phyloP scores from a whole-genome alignment of 2,329 filamentous ascomycete species.

The Epichloe baconii region DNA sequence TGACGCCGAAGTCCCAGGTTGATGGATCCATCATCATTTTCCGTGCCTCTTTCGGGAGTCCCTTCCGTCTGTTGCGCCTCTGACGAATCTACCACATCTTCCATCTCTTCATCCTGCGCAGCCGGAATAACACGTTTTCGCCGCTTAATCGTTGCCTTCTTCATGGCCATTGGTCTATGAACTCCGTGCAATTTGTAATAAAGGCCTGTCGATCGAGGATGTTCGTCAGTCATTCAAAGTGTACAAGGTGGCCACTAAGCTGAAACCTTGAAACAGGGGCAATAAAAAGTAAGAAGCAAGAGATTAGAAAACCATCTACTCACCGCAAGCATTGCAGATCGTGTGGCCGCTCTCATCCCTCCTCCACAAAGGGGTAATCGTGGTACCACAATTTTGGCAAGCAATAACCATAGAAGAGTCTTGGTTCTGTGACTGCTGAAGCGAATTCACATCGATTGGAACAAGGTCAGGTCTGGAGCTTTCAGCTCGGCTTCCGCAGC shows the following conservation, averaged over 20 bases:
- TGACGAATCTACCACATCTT: slow-evolving; percentile 35
- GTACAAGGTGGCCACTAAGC: neutral
- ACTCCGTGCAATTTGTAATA: slow-evolving; percentile 95
- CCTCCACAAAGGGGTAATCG: slow-evolving; percentile 91
- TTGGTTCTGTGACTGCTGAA: slow-evolving; percentile 18
- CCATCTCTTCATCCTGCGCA: slow-evolving; percentile 35
- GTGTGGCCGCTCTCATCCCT: slow-evolving; percentile 89
- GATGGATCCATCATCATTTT: slow-evolving; percentile 52
- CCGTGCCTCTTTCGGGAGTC: slow-evolving; percentile 37
- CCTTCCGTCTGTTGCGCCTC: slow-evolving; percentile 24
- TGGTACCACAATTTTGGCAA: slow-evolving; percentile 94
- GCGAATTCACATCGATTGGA: slow-evolving; percentile 23
- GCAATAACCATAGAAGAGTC: slow-evolving; percentile 52
- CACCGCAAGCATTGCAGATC: slow-evolving; percentile 97
- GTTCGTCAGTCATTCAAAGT: neutral
- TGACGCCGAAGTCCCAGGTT: slow-evolving; percentile 45
- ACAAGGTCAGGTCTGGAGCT: slow-evolving; percentile 14
- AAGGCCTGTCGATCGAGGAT: slow-evolving; percentile 44
- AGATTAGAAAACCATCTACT: slow-evolving; percentile 19
- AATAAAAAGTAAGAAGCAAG: too few relatives aligned
- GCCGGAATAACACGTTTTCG: slow-evolving; percentile 89
- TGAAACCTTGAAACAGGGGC: neutral
- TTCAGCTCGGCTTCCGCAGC: slow-evolving; percentile 18
- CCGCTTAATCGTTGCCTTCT: slow-evolving; percentile 92
- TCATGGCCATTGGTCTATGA: slow-evolving; percentile 94